A percentile compares a stretch with the other conserved stretches of the same genome.
These are phyloP conservation scores for Fusarium nodosum DNA, from an alignment of 2,329 filamentous ascomycete species.

Conservation along the genomic window DNA sequence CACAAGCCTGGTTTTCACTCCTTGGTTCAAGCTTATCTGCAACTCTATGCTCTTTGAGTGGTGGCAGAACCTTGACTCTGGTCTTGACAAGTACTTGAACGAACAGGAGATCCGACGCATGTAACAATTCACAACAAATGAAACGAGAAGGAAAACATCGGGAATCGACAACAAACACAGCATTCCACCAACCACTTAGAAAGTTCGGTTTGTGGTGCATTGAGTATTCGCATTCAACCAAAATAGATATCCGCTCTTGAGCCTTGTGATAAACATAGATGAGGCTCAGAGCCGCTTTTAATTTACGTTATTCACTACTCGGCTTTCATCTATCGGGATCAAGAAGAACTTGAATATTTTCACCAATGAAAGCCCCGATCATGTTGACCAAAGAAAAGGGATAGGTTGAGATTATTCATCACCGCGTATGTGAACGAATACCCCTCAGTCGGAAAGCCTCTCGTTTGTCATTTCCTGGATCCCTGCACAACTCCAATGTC, in stretches of 20 bases:
- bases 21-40: slow-evolving; percentile 99
- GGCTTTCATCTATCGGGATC: neutral
- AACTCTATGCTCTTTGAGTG: slow-evolving; percentile 97
- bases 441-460: neutral
- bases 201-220: slow-evolving; percentile 24
- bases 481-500: neutral
- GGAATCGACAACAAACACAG: slow-evolving; percentile 14
- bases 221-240: slow-evolving; percentile 41
- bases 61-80: slow-evolving; percentile 88
- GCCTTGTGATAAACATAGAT: slow-evolving; percentile 12
- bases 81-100: slow-evolving; percentile 86
- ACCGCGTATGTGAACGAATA: neutral
- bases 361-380: neutral
- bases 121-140: slow-evolving; percentile 53
- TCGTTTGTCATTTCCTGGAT: neutral
- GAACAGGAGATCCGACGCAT: slow-evolving; percentile 92
- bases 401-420: neutral
- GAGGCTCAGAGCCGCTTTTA: slow-evolving; percentile 34
- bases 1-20: slow-evolving; percentile 86
- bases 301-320: slow-evolving; percentile 41
- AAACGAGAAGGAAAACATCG: slow-evolving; percentile 12
- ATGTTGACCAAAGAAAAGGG: slow-evolving; percentile 1
- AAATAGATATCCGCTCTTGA: slow-evolving; percentile 50
- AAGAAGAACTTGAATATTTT: neutral
- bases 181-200: slow-evolving; percentile 10